Base-by-base conservation (phyloP, 2,329 filamentous ascomycete genomes). In the Colletotrichum simmondsii region DNA sequence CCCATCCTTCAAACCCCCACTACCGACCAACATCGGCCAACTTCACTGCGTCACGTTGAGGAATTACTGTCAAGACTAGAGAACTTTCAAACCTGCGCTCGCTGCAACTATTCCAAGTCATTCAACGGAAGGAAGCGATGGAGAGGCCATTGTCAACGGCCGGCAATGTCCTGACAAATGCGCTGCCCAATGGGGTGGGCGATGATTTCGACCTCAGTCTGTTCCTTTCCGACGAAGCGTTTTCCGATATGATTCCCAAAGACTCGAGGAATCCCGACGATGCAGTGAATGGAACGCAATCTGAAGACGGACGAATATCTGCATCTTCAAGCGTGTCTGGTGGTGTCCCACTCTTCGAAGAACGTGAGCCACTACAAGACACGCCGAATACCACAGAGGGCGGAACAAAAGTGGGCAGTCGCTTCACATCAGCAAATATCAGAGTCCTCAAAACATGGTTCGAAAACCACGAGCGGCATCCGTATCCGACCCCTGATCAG, bases 401-500 rank as follows among this genome's bases (percentile, higher is more conserved):
- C 7, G 16, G 22, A 4, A 16, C 35, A 0, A 72, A 74, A 4
- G 28, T 58, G 1, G 35, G 64, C 6, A 68, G 65, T 26, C 70
- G 73, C 26, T 75, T 75, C 24, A 71, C 71, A 11, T 73, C 73
- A 16, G 56, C 70, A 54, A 53, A 71, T 14, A 60, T 75, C 67
- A 90, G 89, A 75, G 83, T 90, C 10, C 79, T 93, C 67, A 91
- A 91, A 77, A 85, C 87, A 63, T 93, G 92, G 92, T 86, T 93
- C 58, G 84, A 89, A 5, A 85, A 86, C 42, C 91, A 93, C 78
- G 83, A 85, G 62, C 84, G 88, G 24, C 88, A 92, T 76, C 92
- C 92, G 1, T 93, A 93, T 77, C 92, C 92, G 3, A 91, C 86
- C 8, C 91, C 93, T 57, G 85, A 89, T 60, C 90, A 93, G 75